Evolutionary conservation across 116 monocot species (phyloP), one percentile per base, ranked within the genome.

Genomic region (Zostera marina): DNA sequence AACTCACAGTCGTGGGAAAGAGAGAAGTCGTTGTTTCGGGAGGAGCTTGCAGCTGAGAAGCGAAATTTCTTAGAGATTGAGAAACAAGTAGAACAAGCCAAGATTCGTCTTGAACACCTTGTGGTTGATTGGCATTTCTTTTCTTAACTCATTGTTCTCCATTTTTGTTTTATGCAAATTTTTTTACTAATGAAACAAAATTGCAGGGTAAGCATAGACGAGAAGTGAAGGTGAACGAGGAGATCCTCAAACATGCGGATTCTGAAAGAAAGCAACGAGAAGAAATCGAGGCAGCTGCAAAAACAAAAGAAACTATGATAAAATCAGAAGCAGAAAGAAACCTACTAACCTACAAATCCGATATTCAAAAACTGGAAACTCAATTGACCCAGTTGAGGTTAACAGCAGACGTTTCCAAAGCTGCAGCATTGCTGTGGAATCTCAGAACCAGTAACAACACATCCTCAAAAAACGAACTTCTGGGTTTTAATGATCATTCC

Each of bases 1-100:
- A 79, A 72, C 20, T 66, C 71, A 23, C 76, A 79, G 65, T 74
- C 77, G 22, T 84, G 81, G 81, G 88, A 88, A 26, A 70, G 62
- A 47, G 64, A 88, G 41, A 84, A 73, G 51, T 62, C 62, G 42
- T 10, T 66, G 53, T 59, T 88, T 60, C 76, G 79, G 23, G 93
- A 88, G 23, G 79, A 94, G 61, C 73, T 88, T 54, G 40, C 56
- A n/a, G 57, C 42, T 48, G 77, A 77, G 68, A 94, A 77, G 58
- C 57, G 24, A 16, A 79, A 79, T 49, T 22, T 73, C 5, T 65
- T 68, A 17, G 68, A 70, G 52, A 69, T 82, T 11, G 65, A 71
- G 46, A 74, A 77, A 56, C 71, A 79, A 60, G 51, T 88, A 11
- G 66, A 72, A 42, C 77, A 76, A 53, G 74, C 73, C 53, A 88